Evolutionary conservation across 257 asterid species (phyloP).

Genomic region (Przewalskia tangutica): DNA sequence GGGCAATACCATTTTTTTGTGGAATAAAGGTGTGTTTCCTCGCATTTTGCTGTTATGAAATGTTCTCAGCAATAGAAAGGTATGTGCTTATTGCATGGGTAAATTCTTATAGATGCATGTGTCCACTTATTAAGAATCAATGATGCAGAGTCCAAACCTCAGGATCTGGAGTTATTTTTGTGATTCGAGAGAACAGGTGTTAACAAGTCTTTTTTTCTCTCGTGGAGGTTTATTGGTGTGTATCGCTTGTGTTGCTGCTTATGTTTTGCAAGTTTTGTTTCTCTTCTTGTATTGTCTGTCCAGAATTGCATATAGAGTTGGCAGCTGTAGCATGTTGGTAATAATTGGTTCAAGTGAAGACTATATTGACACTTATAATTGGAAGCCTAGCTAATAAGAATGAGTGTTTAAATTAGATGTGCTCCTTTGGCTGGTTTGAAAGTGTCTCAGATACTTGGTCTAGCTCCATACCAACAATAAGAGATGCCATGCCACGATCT

Average conservation of each 20-base stretch:
- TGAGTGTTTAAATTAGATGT: no score
- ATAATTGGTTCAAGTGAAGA: no score
- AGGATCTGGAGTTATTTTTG: neutral
- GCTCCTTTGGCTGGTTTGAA: neutral
- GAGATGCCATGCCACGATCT: no score
- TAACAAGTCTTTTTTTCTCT: neutral
- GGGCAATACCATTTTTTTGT: neutral
- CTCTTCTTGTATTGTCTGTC: neutral
- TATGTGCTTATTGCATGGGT: neutral
- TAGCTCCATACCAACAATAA: no score
- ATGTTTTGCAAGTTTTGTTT: neutral
- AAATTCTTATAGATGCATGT: neutral
- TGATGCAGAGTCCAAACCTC: neutral
- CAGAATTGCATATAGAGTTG: neutral
- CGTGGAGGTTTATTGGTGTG: neutral
- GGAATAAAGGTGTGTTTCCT: neutral
- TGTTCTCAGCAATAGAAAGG: neutral
- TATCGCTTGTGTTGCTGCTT: neutral
- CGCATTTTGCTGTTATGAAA: neutral
- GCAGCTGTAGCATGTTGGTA: no score
- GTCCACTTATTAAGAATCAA: neutral
- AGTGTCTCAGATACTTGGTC: no score
- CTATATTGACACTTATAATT: no score
- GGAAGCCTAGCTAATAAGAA: no score
- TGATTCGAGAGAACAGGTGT: no score